Percentiles rank a stretch among this genome's conserved stretches.
These are phyloP conservation scores for Atalantia buxifolia DNA, from an alignment of 345 rosid genomes.

Conservation along the genomic window DNA sequence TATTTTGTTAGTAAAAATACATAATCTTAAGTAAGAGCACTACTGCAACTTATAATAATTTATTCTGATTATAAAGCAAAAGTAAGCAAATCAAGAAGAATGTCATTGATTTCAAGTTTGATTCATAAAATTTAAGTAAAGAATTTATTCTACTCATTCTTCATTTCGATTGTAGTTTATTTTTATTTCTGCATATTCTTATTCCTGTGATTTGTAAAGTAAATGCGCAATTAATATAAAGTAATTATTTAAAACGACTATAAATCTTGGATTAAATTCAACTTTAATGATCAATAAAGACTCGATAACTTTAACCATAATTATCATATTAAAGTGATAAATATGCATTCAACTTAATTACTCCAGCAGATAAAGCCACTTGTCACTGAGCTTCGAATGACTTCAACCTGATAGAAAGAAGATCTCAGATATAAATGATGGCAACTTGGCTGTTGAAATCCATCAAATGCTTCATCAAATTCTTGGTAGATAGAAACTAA, in stretches of 20 bases:
- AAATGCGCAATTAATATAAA: neutral
- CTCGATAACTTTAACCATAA: neutral
- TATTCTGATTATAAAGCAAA: too few relatives aligned
- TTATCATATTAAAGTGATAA: neutral
- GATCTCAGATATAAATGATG: neutral
- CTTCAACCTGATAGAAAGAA: neutral
- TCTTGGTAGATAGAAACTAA: neutral
- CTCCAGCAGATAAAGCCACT: neutral
- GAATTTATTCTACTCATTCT: accelerated
- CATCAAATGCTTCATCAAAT: neutral
- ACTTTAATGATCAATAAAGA: neutral
- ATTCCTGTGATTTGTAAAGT: too few relatives aligned
- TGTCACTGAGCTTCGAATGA: neutral
- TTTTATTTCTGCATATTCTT: accelerated
- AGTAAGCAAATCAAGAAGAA: too few relatives aligned
- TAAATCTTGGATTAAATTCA: neutral
- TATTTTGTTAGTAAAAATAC: too few relatives aligned
- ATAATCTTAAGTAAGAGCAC: too few relatives aligned
- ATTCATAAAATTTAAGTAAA: too few relatives aligned
- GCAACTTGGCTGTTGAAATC: neutral
- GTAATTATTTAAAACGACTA: neutral
- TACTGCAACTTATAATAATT: too few relatives aligned
- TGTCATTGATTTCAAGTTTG: accelerated
- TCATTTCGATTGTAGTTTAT: accelerated
- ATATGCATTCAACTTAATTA: neutral